A percentile compares a stretch with the other conserved stretches of the same genome.
Conservation (phyloP, 768 basidiomycete species). For the Lactifluus subvellereus region DNA sequence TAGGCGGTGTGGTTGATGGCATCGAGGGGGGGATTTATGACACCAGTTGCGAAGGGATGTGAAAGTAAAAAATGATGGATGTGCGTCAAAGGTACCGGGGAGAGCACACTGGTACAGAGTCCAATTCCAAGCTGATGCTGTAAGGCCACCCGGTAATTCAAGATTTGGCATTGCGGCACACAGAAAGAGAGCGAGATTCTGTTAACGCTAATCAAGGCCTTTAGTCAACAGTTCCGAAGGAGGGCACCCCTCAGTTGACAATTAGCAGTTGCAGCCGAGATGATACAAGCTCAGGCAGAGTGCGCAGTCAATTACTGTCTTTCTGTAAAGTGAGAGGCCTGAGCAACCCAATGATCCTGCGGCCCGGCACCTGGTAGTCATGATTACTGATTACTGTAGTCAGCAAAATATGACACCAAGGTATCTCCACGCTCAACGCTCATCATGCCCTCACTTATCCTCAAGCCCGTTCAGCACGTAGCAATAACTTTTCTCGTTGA, state of each 20-base stretch:
- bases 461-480: slow-evolving; percentile 21
- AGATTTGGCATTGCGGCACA: not conserved
- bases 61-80: not conserved
- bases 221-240: too few relatives aligned
- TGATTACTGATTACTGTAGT: too few relatives aligned
- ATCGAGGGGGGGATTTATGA: slow-evolving; percentile 9
- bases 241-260: not conserved
- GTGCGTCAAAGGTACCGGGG: not conserved
- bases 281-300: too few relatives aligned
- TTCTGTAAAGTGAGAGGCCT: too few relatives aligned
- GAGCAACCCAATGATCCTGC: too few relatives aligned
- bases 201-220: too few relatives aligned
- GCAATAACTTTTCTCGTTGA: slow-evolving; percentile 32
- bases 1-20: slow-evolving; percentile 19
- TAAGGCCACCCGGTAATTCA: not conserved
- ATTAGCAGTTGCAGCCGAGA: too few relatives aligned
- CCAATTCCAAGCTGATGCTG: not conserved
- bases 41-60: not conserved
- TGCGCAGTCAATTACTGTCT: too few relatives aligned
- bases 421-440: too few relatives aligned
- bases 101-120: not conserved
- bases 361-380: too few relatives aligned
- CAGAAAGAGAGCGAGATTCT: too few relatives aligned
- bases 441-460: not conserved
- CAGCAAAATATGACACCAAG: too few relatives aligned